These are phyloP conservation scores for Bothriochloa decipiens DNA, from an alignment of 176 grass and related monocot genomes.

Conservation along the genomic window DNA sequence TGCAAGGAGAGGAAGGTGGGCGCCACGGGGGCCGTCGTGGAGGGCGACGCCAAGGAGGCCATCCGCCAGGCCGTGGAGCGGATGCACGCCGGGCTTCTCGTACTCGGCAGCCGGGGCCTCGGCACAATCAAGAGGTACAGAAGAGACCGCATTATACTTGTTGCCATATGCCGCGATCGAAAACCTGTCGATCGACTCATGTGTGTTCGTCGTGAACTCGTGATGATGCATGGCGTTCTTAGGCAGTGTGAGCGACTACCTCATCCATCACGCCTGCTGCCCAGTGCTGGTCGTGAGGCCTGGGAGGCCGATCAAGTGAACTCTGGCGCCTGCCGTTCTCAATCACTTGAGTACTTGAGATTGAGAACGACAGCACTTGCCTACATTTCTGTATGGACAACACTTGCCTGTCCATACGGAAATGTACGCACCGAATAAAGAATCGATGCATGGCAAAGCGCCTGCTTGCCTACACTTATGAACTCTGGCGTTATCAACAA, in stretches of 20 bases:
- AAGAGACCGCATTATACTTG: not conserved
- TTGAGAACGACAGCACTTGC: too few species aligned
- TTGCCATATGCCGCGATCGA: not conserved
- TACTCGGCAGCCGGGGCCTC: conserved; percentile 73
- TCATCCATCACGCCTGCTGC: conserved; percentile 70
- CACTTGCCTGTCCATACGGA: too few species aligned
- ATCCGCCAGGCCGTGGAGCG: conserved; percentile 66
- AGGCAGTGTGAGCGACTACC: conserved; percentile 86
- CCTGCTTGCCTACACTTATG: too few species aligned
- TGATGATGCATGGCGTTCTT: conserved; percentile 60
- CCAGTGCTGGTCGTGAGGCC: conserved; percentile 65
- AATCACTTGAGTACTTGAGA: too few species aligned
- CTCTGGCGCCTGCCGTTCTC: not conserved
- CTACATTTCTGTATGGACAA: too few species aligned
- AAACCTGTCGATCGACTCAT: not conserved
- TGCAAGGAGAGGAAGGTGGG: conserved; percentile 54
- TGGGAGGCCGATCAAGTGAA: conserved; percentile 42
- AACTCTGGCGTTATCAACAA: too few species aligned
- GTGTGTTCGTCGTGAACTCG: not conserved
- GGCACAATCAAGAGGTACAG: conserved; percentile 81
- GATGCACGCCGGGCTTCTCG: conserved; percentile 63
- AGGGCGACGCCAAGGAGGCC: conserved; percentile 83
- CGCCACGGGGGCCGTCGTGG: conserved; percentile 53
- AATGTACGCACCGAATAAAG: conserved; percentile 11
- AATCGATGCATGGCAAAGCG: not conserved